phyloP scores from a whole-genome alignment of 1,139 yeast species.

The Geotrichum europaeum region DNA sequence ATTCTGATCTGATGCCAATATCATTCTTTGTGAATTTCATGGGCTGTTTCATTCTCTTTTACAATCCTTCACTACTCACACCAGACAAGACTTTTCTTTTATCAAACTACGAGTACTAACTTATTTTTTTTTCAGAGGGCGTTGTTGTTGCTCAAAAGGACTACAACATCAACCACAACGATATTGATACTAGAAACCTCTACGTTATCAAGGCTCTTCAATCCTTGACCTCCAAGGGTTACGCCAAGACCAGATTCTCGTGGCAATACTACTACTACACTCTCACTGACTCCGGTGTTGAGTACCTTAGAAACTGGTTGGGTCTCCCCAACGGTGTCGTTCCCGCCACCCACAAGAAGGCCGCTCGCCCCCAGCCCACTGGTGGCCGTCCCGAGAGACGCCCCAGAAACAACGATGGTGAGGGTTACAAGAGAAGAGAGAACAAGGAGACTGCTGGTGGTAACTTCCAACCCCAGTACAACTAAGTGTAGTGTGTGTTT shows the following conservation, averaged over 20 bases:
- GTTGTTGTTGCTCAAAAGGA: slow-evolving; percentile 99
- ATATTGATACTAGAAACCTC: slow-evolving; percentile 95
- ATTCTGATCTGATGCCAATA: neutral
- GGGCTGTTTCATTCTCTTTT: no score
- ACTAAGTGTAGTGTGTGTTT: slow-evolving; percentile 15
- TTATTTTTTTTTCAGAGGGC: slow-evolving; percentile 61
- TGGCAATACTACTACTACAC: slow-evolving; percentile 99
- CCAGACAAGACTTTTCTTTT: neutral
- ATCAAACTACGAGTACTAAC: slow-evolving; percentile 1
- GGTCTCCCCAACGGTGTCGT: slow-evolving; percentile 98
- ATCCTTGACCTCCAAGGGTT: slow-evolving; percentile 98
- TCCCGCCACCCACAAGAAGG: slow-evolving; percentile 98
- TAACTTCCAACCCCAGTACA: slow-evolving; percentile 33
- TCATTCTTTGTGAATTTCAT: neutral
- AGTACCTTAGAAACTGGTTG: slow-evolving; percentile 95
- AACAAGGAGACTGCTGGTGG: slow-evolving; percentile 34
- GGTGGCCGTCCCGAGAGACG: slow-evolving; percentile 32
- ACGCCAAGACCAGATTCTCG: slow-evolving; percentile 99
- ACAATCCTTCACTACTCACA: neutral
- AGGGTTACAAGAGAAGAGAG: slow-evolving; percentile 41
- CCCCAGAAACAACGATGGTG: slow-evolving; percentile 36
- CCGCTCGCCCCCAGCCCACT: slow-evolving; percentile 75
- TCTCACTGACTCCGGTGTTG: slow-evolving; percentile 99
- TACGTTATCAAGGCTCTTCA: slow-evolving; percentile 99
- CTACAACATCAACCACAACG: slow-evolving; percentile 97